Evolutionary conservation across 495 filamentous ascomycete genomes (phyloP).

Genomic region (Neurospora cerealis): DNA sequence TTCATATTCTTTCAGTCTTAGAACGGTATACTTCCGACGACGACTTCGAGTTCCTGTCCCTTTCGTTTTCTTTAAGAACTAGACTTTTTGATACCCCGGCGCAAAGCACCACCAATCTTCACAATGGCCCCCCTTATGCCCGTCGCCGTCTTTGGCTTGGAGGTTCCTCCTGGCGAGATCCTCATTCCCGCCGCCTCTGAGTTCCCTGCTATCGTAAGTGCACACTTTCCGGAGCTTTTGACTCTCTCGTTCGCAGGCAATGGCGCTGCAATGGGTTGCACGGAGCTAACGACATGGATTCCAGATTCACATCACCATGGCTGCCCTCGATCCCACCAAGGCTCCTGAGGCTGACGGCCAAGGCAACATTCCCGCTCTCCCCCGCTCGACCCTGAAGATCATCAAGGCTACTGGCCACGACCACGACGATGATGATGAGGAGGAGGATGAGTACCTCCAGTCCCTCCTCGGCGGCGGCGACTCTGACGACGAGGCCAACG

Average conservation of each 20-base stretch:
- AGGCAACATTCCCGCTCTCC: constrained; percentile 46
- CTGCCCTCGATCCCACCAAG: constrained; percentile 85
- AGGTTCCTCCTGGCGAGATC: constrained; percentile 70
- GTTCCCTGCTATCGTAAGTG: constrained; percentile 72
- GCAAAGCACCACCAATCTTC: neutral
- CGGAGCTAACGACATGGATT: neutral
- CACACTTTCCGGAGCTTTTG: neutral
- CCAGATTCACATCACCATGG: constrained; percentile 96
- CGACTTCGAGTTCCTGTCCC: neutral
- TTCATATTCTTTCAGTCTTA: neutral
- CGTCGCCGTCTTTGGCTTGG: constrained; percentile 80
- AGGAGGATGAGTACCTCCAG: constrained; percentile 44
- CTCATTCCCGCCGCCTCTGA: constrained; percentile 64
- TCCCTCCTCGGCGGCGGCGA: constrained; percentile 45
- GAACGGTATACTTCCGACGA: neutral
- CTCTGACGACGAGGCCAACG: constrained; percentile 65
- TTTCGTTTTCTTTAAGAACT: neutral
- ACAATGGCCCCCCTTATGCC: constrained; percentile 39
- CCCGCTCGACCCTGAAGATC: constrained; percentile 82
- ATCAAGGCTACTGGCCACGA: constrained; percentile 53
- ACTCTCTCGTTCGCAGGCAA: neutral
- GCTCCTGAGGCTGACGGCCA: constrained; percentile 54
- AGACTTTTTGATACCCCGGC: neutral
- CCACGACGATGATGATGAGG: constrained; percentile 51
- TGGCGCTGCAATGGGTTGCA: neutral